Conservation (phyloP, 192 early-diverging fungal genomes). For the Allomyces arbusculus region DNA sequence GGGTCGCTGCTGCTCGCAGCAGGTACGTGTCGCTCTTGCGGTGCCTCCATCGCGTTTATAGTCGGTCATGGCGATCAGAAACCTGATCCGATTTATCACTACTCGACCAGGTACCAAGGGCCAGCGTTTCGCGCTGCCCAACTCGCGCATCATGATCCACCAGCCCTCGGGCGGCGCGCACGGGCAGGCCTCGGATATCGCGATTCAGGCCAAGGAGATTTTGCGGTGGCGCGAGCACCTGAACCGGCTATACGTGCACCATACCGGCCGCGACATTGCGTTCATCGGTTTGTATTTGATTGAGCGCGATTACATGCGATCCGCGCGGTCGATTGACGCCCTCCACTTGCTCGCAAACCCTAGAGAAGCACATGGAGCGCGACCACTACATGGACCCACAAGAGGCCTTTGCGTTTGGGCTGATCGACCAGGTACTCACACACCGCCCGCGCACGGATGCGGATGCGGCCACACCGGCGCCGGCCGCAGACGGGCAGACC, state of each 20-base stretch:
- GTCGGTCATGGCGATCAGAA: background rate
- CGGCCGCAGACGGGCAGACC: too few species aligned
- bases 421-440: slow-evolving; percentile 65
- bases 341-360: slow-evolving; percentile 1
- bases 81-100: background rate
- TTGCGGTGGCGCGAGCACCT: slow-evolving; percentile 59
- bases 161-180: slow-evolving; percentile 88
- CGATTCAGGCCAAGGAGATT: slow-evolving; percentile 91
- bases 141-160: slow-evolving; percentile 91
- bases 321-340: background rate
- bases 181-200: slow-evolving; percentile 91
- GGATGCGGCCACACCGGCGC: too few species aligned
- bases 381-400: slow-evolving; percentile 88
- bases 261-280: slow-evolving; percentile 61
- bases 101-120: slow-evolving; percentile 40
- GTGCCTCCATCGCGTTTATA: background rate
- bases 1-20: slow-evolving; percentile 80
- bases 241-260: slow-evolving; percentile 69
- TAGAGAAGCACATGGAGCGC: slow-evolving; percentile 75
- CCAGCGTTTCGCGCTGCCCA: slow-evolving; percentile 64
- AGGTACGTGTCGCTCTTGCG: slow-evolving; percentile 13
- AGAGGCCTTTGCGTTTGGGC: slow-evolving; percentile 70
- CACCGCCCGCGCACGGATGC: too few species aligned
- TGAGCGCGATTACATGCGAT: background rate
- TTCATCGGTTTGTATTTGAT: slow-evolving; percentile 39